A percentile compares a stretch with the other conserved stretches of the same genome.
Evolutionary conservation across 129 eudicot genomes (phyloP).

Genomic region (Flaveria bidentis): DNA sequence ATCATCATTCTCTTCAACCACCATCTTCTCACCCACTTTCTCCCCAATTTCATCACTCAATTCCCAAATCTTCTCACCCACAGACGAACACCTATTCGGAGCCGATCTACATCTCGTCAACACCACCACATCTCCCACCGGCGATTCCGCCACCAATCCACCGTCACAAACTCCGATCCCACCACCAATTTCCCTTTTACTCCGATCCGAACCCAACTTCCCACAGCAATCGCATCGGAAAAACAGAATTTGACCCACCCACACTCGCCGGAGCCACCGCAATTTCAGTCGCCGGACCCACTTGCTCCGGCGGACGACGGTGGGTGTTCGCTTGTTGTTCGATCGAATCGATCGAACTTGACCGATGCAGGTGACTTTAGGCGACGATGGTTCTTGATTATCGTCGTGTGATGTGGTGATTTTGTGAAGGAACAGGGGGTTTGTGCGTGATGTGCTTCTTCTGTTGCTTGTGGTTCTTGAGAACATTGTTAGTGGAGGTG

Average conservation of each 20-base stretch:
- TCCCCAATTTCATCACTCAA: constrained; percentile 19
- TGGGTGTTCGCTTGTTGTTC: constrained; percentile 23
- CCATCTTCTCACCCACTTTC: background rate
- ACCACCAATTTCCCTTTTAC: background rate
- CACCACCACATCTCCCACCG: constrained; percentile 62
- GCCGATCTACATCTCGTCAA: constrained; percentile 83
- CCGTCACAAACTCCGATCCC: constrained; percentile 10
- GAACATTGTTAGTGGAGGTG: constrained; percentile 67
- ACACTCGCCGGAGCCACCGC: constrained; percentile 27
- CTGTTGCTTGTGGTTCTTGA: constrained; percentile 59
- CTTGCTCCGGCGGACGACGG: constrained; percentile 24
- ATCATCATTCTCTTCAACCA: background rate
- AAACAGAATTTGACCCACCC: constrained; percentile 30
- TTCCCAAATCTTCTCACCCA: constrained; percentile 47
- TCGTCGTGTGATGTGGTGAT: constrained; percentile 24
- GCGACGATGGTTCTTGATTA: constrained; percentile 74
- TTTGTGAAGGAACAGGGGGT: constrained; percentile 44
- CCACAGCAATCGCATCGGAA: constrained; percentile 43
- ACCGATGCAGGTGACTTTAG: constrained; percentile 94
- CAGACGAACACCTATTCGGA: constrained; percentile 63
- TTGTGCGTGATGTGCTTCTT: constrained; percentile 54
- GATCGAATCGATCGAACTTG: constrained; percentile 65
- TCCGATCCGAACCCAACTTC: constrained; percentile 25
- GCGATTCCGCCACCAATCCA: constrained; percentile 15
- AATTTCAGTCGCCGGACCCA: constrained; percentile 22